Conservation (phyloP, 805 yeast species). For the Suhomyces sp. region DNA sequence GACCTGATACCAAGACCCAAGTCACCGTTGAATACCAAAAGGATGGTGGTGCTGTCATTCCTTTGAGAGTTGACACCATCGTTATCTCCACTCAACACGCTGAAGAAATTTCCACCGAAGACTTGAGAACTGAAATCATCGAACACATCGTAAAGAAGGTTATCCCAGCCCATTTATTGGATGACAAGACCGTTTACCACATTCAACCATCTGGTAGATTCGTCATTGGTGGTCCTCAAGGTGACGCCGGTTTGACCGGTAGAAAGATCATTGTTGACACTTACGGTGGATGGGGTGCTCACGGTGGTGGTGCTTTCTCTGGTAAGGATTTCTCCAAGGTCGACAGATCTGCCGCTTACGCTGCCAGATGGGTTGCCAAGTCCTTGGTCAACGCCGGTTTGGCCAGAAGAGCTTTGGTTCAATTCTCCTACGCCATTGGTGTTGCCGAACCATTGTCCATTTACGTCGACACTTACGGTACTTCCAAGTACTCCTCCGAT, state of each 20-base stretch:
- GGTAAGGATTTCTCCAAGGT: conserved; percentile 99
- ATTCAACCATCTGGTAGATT: conserved; percentile 99
- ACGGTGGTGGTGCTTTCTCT: conserved; percentile 99
- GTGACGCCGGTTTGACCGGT: conserved; percentile 99
- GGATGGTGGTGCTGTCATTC: conserved; percentile 93
- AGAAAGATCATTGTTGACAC: conserved; percentile 99
- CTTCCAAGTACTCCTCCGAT: conserved; percentile 83
- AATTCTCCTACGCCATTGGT: conserved; percentile 99
- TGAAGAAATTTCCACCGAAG: conserved; percentile 91
- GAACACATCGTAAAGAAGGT: conserved; percentile 87
- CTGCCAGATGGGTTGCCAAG: conserved; percentile 99
- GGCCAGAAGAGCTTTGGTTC: conserved; percentile 96
- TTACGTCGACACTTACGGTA: conserved; percentile 97
- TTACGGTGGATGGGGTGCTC: conserved; percentile 99
- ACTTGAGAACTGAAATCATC: conserved; percentile 74
- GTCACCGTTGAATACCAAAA: conserved; percentile 95
- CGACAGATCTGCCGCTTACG: conserved; percentile 99
- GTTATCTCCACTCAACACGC: conserved; percentile 98
- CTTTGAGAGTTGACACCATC: conserved; percentile 94
- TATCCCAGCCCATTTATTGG: conserved; percentile 85
- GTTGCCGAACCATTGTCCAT: conserved; percentile 99
- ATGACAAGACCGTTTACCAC: conserved; percentile 94
- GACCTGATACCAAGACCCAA: conserved; percentile 99
- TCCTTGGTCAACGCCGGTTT: conserved; percentile 92
- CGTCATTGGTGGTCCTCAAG: conserved; percentile 99